Percentiles rank a stretch among this genome's conserved stretches.
Evolutionary conservation across 257 asterid genomes (phyloP).

Genomic region (Nicotiana otophora): DNA sequence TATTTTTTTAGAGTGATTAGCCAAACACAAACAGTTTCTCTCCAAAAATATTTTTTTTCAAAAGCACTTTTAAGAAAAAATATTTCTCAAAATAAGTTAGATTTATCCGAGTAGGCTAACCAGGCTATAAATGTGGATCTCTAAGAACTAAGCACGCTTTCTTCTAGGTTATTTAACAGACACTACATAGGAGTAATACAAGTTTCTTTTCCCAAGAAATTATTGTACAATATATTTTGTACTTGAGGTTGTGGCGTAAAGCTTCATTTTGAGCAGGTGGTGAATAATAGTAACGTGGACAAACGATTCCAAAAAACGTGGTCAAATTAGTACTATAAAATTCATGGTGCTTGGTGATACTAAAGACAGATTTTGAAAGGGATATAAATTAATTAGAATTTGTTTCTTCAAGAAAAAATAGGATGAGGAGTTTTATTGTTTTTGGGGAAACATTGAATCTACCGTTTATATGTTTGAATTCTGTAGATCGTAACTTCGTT

Average conservation of each 20-base stretch:
- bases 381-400: not conserved
- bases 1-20: too few species aligned
- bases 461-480: not conserved
- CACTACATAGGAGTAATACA: not conserved
- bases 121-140: not conserved
- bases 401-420: not conserved
- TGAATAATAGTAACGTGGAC: not conserved
- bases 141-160: not conserved
- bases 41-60: too few species aligned
- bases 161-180: not conserved
- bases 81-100: too few species aligned
- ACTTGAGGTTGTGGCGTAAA: not conserved
- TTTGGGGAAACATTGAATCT: not conserved
- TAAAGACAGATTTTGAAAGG: not conserved
- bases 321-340: not conserved
- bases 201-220: not conserved
- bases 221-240: not conserved
- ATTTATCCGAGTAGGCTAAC: too few species aligned
- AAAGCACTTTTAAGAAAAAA: too few species aligned
- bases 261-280: slow-evolving; percentile 3
- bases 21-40: too few species aligned
- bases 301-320: not conserved
- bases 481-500: not conserved
- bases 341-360: slow-evolving; percentile 4
- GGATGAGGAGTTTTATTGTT: not conserved